Percentiles rank a stretch among this genome's conserved stretches.
phyloP scores from a whole-genome alignment of 2,329 filamentous ascomycete genomes.

The Aulographum hederae region DNA sequence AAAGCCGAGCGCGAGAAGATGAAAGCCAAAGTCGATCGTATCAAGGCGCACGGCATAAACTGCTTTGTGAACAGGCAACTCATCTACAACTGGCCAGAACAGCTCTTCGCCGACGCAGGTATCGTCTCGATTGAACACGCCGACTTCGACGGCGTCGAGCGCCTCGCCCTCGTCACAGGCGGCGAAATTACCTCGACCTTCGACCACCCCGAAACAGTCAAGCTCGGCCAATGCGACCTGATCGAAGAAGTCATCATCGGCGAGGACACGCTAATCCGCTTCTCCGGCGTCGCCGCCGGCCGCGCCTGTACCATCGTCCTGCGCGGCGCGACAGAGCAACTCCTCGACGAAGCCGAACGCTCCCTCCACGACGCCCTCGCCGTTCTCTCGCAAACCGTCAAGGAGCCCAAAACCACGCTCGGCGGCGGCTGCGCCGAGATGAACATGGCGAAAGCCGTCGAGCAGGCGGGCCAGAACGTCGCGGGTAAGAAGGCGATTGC shows the following conservation, averaged over 20 bases:
- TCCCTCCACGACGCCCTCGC: conserved; percentile 91
- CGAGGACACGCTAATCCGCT: conserved; percentile 92
- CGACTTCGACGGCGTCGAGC: conserved; percentile 95
- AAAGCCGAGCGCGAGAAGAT: conserved; percentile 99
- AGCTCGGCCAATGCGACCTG: conserved; percentile 83
- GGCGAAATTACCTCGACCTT: conserved; percentile 97
- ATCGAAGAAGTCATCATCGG: conserved; percentile 98
- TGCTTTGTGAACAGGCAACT: conserved; percentile 99
- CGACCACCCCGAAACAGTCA: conserved; percentile 92
- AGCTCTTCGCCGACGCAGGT: conserved; percentile 92
- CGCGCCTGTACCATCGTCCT: conserved; percentile 94
- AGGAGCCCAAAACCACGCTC: conserved; percentile 82
- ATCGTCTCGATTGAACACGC: conserved; percentile 98
- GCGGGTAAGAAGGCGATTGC: conserved; percentile 95
- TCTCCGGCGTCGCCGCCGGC: conserved; percentile 86
- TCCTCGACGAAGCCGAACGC: conserved; percentile 90
- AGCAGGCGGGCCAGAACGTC: conserved; percentile 79
- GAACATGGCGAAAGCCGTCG: conserved; percentile 97
- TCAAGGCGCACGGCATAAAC: conserved; percentile 98
- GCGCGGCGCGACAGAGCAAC: conserved; percentile 87
- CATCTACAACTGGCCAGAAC: conserved; percentile 99
- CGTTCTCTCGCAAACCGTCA: conserved; percentile 89
- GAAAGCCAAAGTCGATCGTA: conserved; percentile 97
- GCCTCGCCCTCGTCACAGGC: conserved; percentile 83
- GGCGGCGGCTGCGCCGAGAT: conserved; percentile 96